phyloP scores from a whole-genome alignment of 2,329 filamentous ascomycete species.

The Xylariaceae sp. region DNA sequence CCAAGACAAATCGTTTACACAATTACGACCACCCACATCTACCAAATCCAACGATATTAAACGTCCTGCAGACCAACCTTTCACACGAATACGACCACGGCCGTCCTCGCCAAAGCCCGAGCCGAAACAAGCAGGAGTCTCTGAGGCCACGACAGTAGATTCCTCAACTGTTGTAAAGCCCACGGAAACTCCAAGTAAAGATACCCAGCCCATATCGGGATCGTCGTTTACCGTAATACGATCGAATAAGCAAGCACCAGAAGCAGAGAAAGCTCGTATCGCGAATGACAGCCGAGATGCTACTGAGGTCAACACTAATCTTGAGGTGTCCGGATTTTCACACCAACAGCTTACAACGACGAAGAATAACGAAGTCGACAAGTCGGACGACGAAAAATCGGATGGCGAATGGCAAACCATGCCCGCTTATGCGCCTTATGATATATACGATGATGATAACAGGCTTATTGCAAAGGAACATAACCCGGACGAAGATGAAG shows the following conservation, averaged over 20 bases:
- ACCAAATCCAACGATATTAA: slow-evolving; percentile 36
- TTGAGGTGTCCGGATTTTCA: slow-evolving; percentile 72
- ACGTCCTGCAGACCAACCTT: slow-evolving; percentile 36
- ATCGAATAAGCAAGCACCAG: slow-evolving; percentile 26
- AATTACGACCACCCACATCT: slow-evolving; percentile 18
- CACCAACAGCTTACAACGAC: slow-evolving; percentile 70
- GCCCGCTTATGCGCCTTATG: slow-evolving; percentile 87
- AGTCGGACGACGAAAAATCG: slow-evolving; percentile 35
- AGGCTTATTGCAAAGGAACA: slow-evolving; percentile 78
- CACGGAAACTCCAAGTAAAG: slow-evolving; percentile 17
- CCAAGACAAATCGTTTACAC: slow-evolving; percentile 35
- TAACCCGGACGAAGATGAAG: slow-evolving; percentile 60
- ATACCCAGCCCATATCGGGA: slow-evolving; percentile 28
- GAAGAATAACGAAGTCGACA: slow-evolving; percentile 46
- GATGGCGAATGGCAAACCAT: slow-evolving; percentile 86
- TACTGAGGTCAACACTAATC: slow-evolving; percentile 35
- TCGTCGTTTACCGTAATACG: slow-evolving; percentile 30
- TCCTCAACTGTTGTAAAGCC: slow-evolving; percentile 15
- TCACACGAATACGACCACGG: slow-evolving; percentile 29
- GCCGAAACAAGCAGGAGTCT: slow-evolving; percentile 9
- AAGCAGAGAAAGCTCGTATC: slow-evolving; percentile 20
- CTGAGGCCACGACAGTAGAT: slow-evolving; percentile 3
- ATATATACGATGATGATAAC: slow-evolving; percentile 93
- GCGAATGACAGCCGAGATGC: slow-evolving; percentile 35
- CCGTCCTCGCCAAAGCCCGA: slow-evolving; percentile 22